Conservation (phyloP, 2,329 filamentous ascomycete genomes). For the Ophiosphaerella herpotricha region DNA sequence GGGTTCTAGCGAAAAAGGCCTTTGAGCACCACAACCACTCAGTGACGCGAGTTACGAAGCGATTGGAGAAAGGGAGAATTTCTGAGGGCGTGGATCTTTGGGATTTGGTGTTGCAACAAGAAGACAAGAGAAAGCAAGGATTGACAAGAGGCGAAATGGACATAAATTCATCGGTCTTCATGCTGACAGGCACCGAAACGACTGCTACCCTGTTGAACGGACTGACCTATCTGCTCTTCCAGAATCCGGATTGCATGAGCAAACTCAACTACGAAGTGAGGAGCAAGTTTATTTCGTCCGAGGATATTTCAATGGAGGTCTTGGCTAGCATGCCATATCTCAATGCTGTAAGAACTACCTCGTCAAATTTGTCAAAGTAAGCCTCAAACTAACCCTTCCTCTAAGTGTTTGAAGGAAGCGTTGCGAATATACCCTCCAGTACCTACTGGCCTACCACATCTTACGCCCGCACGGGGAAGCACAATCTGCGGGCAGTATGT, state of each 20-base stretch:
- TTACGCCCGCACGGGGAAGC: slow-evolving; percentile 34
- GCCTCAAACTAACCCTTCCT: too few species aligned
- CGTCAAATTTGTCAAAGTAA: too few species aligned
- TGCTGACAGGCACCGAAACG: slow-evolving; percentile 35
- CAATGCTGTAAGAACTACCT: slow-evolving; percentile 17
- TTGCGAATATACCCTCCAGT: slow-evolving; percentile 43
- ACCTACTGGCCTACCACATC: slow-evolving; percentile 34
- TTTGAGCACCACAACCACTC: slow-evolving; percentile 16
- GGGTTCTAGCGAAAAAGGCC: background rate
- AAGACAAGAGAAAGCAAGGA: slow-evolving; percentile 19
- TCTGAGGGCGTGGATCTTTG: slow-evolving; percentile 44
- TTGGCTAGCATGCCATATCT: slow-evolving; percentile 41
- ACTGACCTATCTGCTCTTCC: slow-evolving; percentile 38
- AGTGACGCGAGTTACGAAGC: slow-evolving; percentile 24
- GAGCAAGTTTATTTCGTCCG: slow-evolving; percentile 12
- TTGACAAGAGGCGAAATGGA: slow-evolving; percentile 36
- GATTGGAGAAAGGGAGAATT: slow-evolving; percentile 26
- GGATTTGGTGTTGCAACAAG: slow-evolving; percentile 41
- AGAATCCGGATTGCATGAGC: slow-evolving; percentile 9
- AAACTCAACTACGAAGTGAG: slow-evolving; percentile 24
- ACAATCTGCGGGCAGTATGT: slow-evolving; percentile 39
- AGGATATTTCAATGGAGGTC: slow-evolving; percentile 24
- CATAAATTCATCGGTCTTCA: slow-evolving; percentile 28
- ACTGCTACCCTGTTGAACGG: slow-evolving; percentile 40
- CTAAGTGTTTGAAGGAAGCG: slow-evolving; percentile 33